phyloP scores from a whole-genome alignment of 371 early-diverging fungal species.

The Lichtheimia ramosa region DNA sequence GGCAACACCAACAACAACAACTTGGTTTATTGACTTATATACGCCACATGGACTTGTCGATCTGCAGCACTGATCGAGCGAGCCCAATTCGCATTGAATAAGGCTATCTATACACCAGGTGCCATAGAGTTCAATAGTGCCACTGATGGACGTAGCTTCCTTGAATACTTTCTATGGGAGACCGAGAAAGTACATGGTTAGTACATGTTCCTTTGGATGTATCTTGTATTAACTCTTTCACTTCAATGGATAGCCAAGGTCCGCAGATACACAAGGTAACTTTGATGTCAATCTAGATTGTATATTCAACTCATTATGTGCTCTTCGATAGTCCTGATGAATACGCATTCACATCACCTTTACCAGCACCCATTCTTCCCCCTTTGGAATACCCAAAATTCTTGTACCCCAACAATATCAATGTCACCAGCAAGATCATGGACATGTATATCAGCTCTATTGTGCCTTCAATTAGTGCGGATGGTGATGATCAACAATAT shows the following conservation, averaged over 20 bases:
- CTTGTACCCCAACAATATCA: slow-evolving; percentile 75
- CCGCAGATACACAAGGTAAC: slow-evolving; percentile 71
- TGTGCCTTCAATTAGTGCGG: slow-evolving; percentile 62
- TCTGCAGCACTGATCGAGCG: slow-evolving; percentile 84
- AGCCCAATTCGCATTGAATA: slow-evolving; percentile 88
- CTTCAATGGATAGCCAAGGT: slow-evolving; percentile 72
- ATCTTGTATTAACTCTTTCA: not conserved
- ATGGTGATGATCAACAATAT: slow-evolving; percentile 83
- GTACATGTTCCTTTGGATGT: slow-evolving; percentile 7
- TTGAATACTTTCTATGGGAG: slow-evolving; percentile 87
- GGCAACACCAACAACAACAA: not conserved
- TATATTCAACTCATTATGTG: not conserved
- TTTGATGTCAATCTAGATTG: not conserved
- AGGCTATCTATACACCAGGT: slow-evolving; percentile 72
- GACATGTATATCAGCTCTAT: slow-evolving; percentile 72
- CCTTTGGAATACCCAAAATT: slow-evolving; percentile 73
- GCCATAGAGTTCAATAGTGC: slow-evolving; percentile 68
- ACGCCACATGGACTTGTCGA: not conserved
- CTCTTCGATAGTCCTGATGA: slow-evolving; percentile 81
- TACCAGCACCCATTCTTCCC: slow-evolving; percentile 88
- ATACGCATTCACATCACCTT: slow-evolving; percentile 84
- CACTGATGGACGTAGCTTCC: slow-evolving; percentile 61
- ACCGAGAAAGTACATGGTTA: slow-evolving; percentile 89
- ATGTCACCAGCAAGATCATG: slow-evolving; percentile 81
- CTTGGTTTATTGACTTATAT: not conserved